Evolutionary conservation across 306 rosid species (phyloP).

Genomic region (Cicer yamashitae): DNA sequence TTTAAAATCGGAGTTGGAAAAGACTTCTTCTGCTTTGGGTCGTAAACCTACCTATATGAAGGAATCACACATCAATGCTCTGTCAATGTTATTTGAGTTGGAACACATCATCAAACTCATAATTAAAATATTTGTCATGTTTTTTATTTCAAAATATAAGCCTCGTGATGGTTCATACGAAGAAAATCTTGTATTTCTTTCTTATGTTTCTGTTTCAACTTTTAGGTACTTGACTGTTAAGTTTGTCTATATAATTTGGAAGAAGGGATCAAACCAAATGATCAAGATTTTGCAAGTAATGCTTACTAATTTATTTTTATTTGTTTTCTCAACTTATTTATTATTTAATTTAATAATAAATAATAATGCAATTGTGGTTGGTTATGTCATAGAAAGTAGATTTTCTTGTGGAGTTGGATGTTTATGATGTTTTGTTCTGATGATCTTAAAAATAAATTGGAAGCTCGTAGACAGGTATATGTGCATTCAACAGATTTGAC

Average conservation of each 20-base stretch:
- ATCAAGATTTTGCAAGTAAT: conserved; percentile 96
- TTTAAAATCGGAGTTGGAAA: conserved; percentile 93
- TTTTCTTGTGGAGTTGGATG: conserved; percentile 92
- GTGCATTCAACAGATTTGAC: conserved; percentile 4
- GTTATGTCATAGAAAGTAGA: conserved; percentile 84
- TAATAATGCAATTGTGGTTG: conserved; percentile 30
- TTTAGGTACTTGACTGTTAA: conserved; percentile 91
- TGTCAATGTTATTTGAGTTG: conserved; percentile 68
- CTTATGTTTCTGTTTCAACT: conserved; percentile 27
- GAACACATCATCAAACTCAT: neutral
- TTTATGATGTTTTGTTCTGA: conserved; percentile 91
- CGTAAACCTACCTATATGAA: conserved; percentile 83
- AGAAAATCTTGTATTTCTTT: conserved; percentile 15
- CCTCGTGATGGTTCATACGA: neutral
- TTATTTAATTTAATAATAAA: too few relatives aligned
- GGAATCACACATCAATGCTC: conserved; percentile 91
- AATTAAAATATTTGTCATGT: neutral
- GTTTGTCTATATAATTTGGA: conserved; percentile 98
- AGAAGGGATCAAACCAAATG: conserved; percentile 96
- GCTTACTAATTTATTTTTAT: conserved; percentile 34
- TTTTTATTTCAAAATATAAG: conserved; percentile 7
- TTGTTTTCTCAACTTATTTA: conserved; percentile 22
- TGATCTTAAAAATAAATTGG: conserved; percentile 79
- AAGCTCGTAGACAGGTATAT: conserved; percentile 82
- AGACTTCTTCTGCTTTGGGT: conserved; percentile 87